phyloP scores from a whole-genome alignment of 2,329 filamentous ascomycete species.

The Verticillium dahliae region DNA sequence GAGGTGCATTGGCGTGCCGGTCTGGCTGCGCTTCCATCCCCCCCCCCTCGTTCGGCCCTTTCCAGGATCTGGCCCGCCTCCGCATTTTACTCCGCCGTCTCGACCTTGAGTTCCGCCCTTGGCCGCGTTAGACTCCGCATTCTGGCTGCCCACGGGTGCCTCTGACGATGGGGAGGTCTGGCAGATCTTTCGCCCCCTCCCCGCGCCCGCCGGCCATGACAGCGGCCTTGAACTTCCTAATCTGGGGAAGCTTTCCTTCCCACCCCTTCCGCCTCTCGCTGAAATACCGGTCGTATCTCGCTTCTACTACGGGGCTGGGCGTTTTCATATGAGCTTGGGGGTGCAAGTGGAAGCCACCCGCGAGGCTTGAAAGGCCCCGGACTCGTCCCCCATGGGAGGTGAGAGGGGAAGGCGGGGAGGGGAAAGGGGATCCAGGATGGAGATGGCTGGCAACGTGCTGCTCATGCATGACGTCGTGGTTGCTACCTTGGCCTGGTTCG shows the following conservation, averaged over 20 bases:
- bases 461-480: background rate
- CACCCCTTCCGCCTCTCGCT: background rate
- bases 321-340: background rate
- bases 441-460: background rate
- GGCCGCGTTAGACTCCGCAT: background rate
- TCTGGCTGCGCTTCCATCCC: too few relatives aligned
- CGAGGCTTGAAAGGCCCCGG: background rate
- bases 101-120: too few relatives aligned
- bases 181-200: background rate
- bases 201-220: background rate
- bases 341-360: background rate
- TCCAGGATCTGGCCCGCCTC: background rate
- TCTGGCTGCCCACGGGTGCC: background rate
- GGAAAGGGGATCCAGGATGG: too few relatives aligned
- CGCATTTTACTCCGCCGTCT: background rate
- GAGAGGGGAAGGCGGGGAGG: too few relatives aligned
- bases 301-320: background rate
- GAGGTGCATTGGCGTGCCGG: background rate
- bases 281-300: background rate
- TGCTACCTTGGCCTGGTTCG: too few relatives aligned
- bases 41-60: background rate
- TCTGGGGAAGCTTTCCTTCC: background rate
- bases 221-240: background rate
- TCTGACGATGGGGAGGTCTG: background rate
- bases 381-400: too few relatives aligned